These are phyloP conservation scores for Dothistroma pini DNA, from an alignment of 2,329 filamentous ascomycete species.

Conservation along the genomic window DNA sequence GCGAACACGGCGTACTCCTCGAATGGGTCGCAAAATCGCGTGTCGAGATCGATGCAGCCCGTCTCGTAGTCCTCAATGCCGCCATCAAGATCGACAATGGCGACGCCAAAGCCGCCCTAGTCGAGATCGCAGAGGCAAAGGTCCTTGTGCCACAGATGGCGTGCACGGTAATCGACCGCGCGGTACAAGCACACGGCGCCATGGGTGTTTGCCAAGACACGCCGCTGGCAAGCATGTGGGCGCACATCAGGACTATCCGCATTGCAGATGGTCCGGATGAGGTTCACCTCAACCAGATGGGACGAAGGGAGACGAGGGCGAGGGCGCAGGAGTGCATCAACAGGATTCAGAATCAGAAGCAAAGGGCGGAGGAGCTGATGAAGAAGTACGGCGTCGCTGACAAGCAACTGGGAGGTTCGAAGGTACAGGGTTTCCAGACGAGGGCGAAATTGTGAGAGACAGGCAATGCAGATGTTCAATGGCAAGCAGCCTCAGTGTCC, in stretches of 20 bases:
- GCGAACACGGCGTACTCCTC: slow-evolving; percentile 87
- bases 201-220: slow-evolving; percentile 94
- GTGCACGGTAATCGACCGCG: slow-evolving; percentile 85
- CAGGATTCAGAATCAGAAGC: slow-evolving; percentile 61
- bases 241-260: slow-evolving; percentile 35
- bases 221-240: slow-evolving; percentile 64
- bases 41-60: slow-evolving; percentile 88
- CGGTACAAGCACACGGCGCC: slow-evolving; percentile 87
- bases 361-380: slow-evolving; percentile 63
- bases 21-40: slow-evolving; percentile 91
- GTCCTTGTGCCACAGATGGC: slow-evolving; percentile 82
- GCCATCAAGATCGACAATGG: slow-evolving; percentile 89
- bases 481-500: too few relatives aligned
- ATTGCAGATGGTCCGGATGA: slow-evolving; percentile 83
- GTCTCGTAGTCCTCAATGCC: slow-evolving; percentile 86
- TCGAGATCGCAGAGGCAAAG: slow-evolving; percentile 94
- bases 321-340: slow-evolving; percentile 47
- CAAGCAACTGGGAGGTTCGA: slow-evolving; percentile 40
- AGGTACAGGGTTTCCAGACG: slow-evolving; percentile 23
- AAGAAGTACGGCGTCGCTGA: slow-evolving; percentile 53
- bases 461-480: too few relatives aligned
- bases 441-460: slow-evolving; percentile 40
- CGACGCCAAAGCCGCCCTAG: slow-evolving; percentile 81
- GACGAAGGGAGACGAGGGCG: slow-evolving; percentile 72
- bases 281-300: slow-evolving; percentile 82